Conservation (phyloP, 75 land plant species). For the Chamaecyparis obtusa region DNA sequence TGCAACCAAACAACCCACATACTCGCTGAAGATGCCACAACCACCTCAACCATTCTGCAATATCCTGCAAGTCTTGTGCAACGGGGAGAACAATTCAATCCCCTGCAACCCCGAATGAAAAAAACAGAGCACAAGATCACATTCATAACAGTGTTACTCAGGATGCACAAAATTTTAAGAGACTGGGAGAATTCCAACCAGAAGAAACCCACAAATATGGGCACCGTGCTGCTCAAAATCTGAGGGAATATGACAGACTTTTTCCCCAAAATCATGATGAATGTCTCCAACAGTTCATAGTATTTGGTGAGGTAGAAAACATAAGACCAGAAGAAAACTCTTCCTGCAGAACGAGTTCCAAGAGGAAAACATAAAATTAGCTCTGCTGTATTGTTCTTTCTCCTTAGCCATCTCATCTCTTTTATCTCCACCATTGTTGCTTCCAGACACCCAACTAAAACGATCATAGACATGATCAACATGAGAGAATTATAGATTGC, state of each 20-base stretch:
- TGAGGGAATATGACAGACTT: constrained; percentile 27
- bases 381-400: constrained; percentile 2
- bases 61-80: constrained; percentile 26
- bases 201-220: constrained; percentile 36
- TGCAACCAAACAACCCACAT: constrained; percentile 26
- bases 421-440: constrained; percentile 68
- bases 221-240: constrained; percentile 26
- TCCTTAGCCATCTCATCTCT: constrained; percentile 81
- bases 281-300: constrained; percentile 39
- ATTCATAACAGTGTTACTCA: constrained; percentile 33
- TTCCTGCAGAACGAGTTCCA: constrained; percentile 34
- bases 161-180: constrained; percentile 36
- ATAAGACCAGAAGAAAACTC: constrained; percentile 50
- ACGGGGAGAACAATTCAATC: constrained; percentile 12
- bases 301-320: constrained; percentile 42
- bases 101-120: constrained; percentile 16
- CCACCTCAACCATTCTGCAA: constrained; percentile 29
- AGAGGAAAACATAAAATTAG: constrained; percentile 38
- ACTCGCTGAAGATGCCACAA: constrained; percentile 20
- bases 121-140: constrained; percentile 29
- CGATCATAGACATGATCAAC: constrained; percentile 41
- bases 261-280: constrained; percentile 24
- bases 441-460: constrained; percentile 50
- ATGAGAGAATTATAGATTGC: constrained; percentile 61
- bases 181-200: constrained; percentile 39